phyloP scores from a whole-genome alignment of 805 yeast genomes.

The Grigorovia transvaalensis region DNA sequence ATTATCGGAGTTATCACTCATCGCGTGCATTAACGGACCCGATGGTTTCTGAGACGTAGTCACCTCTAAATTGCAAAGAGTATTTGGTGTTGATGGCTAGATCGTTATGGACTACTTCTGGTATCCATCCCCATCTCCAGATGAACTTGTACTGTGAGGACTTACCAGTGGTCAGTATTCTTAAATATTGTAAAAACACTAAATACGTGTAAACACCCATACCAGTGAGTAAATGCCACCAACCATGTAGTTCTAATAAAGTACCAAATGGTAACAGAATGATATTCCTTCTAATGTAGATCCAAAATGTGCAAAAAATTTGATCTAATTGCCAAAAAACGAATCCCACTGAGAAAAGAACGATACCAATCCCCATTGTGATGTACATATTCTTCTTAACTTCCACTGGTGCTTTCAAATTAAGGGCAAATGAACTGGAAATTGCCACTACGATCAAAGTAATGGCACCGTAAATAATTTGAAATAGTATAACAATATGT shows the following conservation, averaged over 20 bases:
- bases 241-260: slow-evolving; percentile 83
- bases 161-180: slow-evolving; percentile 53
- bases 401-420: slow-evolving; percentile 21
- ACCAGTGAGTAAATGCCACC: slow-evolving; percentile 94
- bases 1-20: background rate
- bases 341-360: slow-evolving; percentile 63
- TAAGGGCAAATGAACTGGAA: slow-evolving; percentile 41
- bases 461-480: slow-evolving; percentile 68
- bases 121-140: slow-evolving; percentile 50
- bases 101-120: slow-evolving; percentile 34
- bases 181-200: slow-evolving; percentile 64
- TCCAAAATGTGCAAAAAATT: slow-evolving; percentile 56
- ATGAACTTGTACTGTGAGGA: slow-evolving; percentile 45
- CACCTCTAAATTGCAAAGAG: slow-evolving; percentile 17
- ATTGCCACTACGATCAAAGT: slow-evolving; percentile 63
- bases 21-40: background rate
- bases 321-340: slow-evolving; percentile 84
- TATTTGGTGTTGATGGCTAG: slow-evolving; percentile 16
- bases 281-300: slow-evolving; percentile 45
- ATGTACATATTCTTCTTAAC: slow-evolving; percentile 41
- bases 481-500: slow-evolving; percentile 83
- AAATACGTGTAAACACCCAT: slow-evolving; percentile 80
- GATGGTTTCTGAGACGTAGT: slow-evolving; percentile 4
- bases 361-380: slow-evolving; percentile 50
- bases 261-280: slow-evolving; percentile 78